phyloP scores from a whole-genome alignment of 495 filamentous ascomycete species.

The Trichoderma asperelloides region DNA sequence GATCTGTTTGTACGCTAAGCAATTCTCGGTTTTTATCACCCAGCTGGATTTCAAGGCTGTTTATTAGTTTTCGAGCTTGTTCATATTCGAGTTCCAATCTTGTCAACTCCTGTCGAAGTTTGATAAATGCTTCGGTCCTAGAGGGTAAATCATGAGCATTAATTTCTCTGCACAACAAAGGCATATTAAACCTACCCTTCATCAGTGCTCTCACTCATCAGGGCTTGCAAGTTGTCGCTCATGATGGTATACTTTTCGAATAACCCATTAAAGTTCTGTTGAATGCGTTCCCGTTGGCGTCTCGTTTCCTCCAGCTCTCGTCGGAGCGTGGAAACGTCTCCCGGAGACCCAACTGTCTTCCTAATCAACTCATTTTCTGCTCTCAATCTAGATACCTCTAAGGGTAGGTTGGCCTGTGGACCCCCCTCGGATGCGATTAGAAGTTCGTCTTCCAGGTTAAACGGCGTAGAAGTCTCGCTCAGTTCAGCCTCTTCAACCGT shows the following conservation, averaged over 20 bases:
- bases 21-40: conserved; percentile 39
- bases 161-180: conserved; percentile 23
- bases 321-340: conserved; percentile 40
- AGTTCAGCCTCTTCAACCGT: conserved; percentile 19
- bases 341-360: conserved; percentile 37
- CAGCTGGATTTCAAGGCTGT: conserved; percentile 35
- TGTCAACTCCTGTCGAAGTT: conserved; percentile 27
- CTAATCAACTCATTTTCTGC: conserved; percentile 45
- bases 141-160: conserved; percentile 23
- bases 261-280: conserved; percentile 36
- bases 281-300: conserved; percentile 29
- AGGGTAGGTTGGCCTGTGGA: conserved; percentile 22
- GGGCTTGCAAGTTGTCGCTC: conserved; percentile 40
- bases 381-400: conserved; percentile 42
- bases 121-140: conserved; percentile 29
- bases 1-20: conserved; percentile 28
- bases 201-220: conserved; percentile 34
- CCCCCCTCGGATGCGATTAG: conserved; percentile 15
- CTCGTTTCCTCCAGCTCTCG: conserved; percentile 37
- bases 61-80: conserved; percentile 27
- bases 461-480: conserved; percentile 15
- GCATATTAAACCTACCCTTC: conserved; percentile 40
- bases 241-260: conserved; percentile 41
- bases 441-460: conserved; percentile 37
- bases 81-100: conserved; percentile 24